phyloP scores from a whole-genome alignment of 495 filamentous ascomycete genomes.

The Daldinia vernicosa region DNA sequence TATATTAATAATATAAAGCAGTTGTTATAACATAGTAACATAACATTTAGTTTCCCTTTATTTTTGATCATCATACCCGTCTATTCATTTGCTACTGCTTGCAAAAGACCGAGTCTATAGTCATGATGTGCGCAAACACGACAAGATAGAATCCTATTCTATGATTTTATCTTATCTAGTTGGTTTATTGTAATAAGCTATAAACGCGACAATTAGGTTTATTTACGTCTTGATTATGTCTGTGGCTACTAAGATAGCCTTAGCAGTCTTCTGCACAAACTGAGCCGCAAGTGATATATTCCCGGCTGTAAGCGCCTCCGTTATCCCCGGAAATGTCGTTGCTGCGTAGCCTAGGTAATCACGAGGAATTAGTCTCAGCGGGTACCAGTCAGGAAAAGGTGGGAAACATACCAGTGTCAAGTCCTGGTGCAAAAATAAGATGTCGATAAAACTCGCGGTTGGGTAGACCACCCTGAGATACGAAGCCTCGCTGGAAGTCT shows the following conservation, averaged over 20 bases:
- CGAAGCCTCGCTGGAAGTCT: slow-evolving; percentile 77
- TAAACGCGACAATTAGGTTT: neutral
- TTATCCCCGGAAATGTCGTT: slow-evolving; percentile 78
- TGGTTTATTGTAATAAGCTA: neutral
- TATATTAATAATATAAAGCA: neutral
- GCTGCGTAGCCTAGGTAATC: slow-evolving; percentile 39
- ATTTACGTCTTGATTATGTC: slow-evolving; percentile 52
- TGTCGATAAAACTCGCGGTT: slow-evolving; percentile 86
- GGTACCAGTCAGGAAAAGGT: slow-evolving; percentile 59
- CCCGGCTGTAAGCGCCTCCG: slow-evolving; percentile 74
- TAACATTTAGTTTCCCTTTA: neutral
- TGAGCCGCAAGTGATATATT: slow-evolving; percentile 72
- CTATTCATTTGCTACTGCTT: neutral
- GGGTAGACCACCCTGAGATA: slow-evolving; percentile 79
- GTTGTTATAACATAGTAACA: neutral
- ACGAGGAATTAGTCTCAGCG: neutral
- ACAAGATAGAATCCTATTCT: neutral
- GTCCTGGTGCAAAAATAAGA: slow-evolving; percentile 78
- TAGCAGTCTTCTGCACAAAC: slow-evolving; percentile 75
- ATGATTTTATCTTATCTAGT: neutral
- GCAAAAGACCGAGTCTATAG: neutral
- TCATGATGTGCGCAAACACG: neutral
- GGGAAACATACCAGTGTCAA: slow-evolving; percentile 58
- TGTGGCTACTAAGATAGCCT: slow-evolving; percentile 68
- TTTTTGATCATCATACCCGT: neutral